Conservation (phyloP, 164 flowering plant genomes). For the Umbilicus rupestris region DNA sequence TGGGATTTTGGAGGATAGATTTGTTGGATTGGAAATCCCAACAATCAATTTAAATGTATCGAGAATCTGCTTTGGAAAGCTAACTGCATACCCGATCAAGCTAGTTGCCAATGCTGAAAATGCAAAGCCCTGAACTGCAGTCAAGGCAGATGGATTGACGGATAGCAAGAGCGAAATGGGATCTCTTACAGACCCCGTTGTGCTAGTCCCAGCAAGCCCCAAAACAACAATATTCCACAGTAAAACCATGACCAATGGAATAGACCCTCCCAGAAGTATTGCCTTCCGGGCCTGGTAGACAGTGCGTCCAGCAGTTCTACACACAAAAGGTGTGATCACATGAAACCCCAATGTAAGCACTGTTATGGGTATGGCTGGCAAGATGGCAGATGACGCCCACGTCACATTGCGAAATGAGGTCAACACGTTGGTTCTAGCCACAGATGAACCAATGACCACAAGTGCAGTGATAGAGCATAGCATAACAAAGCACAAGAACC, state of each 20-base stretch:
- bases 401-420: conserved; percentile 36
- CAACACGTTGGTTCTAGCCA: conserved; percentile 37
- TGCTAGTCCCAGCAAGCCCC: conserved; percentile 37
- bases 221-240: conserved; percentile 65
- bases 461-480: conserved; percentile 43
- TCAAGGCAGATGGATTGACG: conserved; percentile 47
- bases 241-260: conserved; percentile 60
- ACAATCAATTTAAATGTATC: conserved; percentile 43
- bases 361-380: conserved; percentile 56
- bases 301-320: conserved; percentile 46
- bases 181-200: conserved; percentile 17
- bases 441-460: conserved; percentile 43
- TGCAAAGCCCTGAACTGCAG: conserved; percentile 65
- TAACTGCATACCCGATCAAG: conserved; percentile 54
- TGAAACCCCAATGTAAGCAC: conserved; percentile 71
- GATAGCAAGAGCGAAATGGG: conserved; percentile 57
- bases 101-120: conserved; percentile 69
- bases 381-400: conserved; percentile 35
- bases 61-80: conserved; percentile 60
- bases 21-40: not conserved
- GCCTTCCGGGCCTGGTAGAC: conserved; percentile 46
- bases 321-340: conserved; percentile 60
- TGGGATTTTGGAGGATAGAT: not conserved
- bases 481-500: conserved; percentile 45
- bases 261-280: conserved; percentile 43